Evolutionary conservation across 805 yeast genomes (phyloP), one percentile per base, ranked within the genome.

Genomic region (Ogataea siamensis): DNA sequence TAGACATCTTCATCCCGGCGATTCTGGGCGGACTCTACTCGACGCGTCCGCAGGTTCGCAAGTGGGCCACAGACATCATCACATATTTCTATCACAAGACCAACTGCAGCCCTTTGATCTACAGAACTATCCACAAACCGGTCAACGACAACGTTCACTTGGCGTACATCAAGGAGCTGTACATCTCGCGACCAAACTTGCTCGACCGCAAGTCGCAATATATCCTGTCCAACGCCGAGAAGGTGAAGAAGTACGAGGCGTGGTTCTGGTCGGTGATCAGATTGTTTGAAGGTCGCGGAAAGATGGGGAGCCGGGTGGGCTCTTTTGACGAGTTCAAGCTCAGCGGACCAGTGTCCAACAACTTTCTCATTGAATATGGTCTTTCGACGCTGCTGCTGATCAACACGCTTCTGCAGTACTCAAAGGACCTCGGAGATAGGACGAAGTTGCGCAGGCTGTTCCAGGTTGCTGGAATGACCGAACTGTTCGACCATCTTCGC

Each of bases 251-350:
- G 31, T 58, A 57, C 32, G 67, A 63, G 36, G 60, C 59, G 1
- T 63, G 67, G 66, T 42, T 63, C 13, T 55, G 62, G 61, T 49
- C 60, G 12, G 50, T 53, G 13, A 43, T 53, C 17, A 37, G 63
- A 19, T 39, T 59, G 2, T 47, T 62, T 19, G 53, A 57, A 34
- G 96, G 96, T 2, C 73, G 89, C 50, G 98, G 98, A 6, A 83
- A 79, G 51, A 71, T 85, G 73, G 96, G 96, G 8, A 86, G 96
- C 1, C 61, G 83, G 52, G 98, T 91, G 7, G 97, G 97, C 2
- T 95, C 96, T 0, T 81, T 87, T 42, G 93, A 83, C 7, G 97
- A 91, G 49, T 72, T 78, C 37, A 80, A 78, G 42, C 59, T 72
- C 5, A 65, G 69, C 2, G 76, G 78, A 0, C 67, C 73, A 21